These are phyloP conservation scores for Tylopilus rubrobrunneus DNA, from an alignment of 768 basidiomycete genomes.

Conservation along the genomic window DNA sequence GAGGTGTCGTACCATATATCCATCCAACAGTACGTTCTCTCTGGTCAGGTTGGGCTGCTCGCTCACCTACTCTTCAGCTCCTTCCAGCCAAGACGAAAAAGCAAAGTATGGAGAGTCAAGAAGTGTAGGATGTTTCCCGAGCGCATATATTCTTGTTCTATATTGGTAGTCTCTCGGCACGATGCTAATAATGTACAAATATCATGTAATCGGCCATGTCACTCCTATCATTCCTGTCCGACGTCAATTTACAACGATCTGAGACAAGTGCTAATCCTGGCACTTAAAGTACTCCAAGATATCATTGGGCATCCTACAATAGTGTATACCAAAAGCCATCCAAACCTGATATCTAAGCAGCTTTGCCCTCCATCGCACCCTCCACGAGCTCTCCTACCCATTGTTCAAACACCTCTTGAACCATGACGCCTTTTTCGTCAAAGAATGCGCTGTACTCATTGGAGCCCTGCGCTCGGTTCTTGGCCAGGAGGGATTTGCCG, in stretches of 20 bases:
- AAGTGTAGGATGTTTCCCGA: conserved; percentile 20
- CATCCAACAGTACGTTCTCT: conserved; percentile 38
- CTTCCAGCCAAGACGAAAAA: conserved; percentile 31
- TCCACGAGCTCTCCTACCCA: conserved; percentile 80
- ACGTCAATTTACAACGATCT: not conserved
- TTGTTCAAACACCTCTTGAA: conserved; percentile 66
- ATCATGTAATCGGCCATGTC: too few relatives aligned
- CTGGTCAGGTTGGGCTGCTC: too few relatives aligned
- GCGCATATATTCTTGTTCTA: too few relatives aligned
- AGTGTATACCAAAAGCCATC: conserved; percentile 15
- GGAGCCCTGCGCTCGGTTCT: conserved; percentile 55
- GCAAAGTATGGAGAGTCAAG: conserved; percentile 31
- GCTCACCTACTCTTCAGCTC: conserved; percentile 15
- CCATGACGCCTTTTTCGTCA: conserved; percentile 75
- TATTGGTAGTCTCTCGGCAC: too few relatives aligned
- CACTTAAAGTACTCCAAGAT: conserved; percentile 8
- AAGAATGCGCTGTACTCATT: conserved; percentile 72
- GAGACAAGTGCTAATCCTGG: not conserved
- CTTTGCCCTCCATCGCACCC: conserved; percentile 66
- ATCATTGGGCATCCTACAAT: conserved; percentile 30
- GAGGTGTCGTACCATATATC: conserved; percentile 55
- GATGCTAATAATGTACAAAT: too few relatives aligned
- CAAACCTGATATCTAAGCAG: conserved; percentile 30
- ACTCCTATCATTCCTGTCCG: not conserved
- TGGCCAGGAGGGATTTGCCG: conserved; percentile 81